Evolutionary conservation across 108 stramenopile genomes (phyloP).

Genomic region (Conticribra weissflogii): DNA sequence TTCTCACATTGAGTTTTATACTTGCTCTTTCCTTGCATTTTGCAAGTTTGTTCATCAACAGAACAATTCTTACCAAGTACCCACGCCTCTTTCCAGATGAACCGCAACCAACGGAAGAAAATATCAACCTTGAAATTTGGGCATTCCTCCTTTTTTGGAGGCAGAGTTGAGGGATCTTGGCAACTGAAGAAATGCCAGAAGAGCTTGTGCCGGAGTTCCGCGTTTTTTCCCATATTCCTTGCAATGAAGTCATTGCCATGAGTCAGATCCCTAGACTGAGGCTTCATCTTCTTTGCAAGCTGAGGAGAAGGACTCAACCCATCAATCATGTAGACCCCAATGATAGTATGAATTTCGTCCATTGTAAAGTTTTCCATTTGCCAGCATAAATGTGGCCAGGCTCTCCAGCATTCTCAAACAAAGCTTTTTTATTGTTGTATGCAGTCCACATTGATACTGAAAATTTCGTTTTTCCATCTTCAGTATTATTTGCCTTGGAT

Average conservation of each 20-base stretch:
- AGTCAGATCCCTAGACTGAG: constrained; percentile 9
- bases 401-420: neutral
- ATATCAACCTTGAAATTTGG: constrained; percentile 25
- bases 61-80: constrained; percentile 19
- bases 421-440: constrained; percentile 4
- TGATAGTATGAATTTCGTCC: neutral
- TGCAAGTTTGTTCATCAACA: constrained; percentile 19
- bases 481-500: neutral
- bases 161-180: constrained; percentile 16
- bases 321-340: constrained; percentile 16
- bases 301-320: constrained; percentile 12
- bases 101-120: constrained; percentile 27
- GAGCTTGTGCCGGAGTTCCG: neutral
- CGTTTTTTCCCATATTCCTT: neutral
- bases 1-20: constrained; percentile 22
- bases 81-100: constrained; percentile 33
- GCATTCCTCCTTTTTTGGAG: constrained; percentile 9
- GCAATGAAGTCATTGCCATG: constrained; percentile 15
- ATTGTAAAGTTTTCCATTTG: neutral
- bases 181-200: constrained; percentile 27
- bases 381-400: neutral
- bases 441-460: constrained; percentile 11
- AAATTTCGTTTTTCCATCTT: constrained; percentile 9
- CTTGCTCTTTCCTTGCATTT: constrained; percentile 28
- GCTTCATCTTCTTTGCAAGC: constrained; percentile 3